Evolutionary conservation across 371 early-diverging fungal species (phyloP).

Genomic region (Zychaea mexicana): DNA sequence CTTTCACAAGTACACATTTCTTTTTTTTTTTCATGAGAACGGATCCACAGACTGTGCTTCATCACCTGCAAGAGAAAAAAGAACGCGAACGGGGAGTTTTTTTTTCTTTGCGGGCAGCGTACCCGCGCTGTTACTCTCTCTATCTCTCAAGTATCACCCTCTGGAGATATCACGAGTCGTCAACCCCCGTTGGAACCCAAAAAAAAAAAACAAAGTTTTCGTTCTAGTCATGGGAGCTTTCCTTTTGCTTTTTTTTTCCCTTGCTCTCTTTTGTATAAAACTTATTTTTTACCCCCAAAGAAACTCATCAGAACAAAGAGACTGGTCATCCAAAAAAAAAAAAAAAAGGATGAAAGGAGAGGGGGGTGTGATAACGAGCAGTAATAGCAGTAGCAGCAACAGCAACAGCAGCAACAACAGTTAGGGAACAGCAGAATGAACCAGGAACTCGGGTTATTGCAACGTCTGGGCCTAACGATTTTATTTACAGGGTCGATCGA

Average conservation of each 20-base stretch:
- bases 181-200: neutral
- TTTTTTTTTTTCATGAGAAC: slow-evolving; percentile 1
- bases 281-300: too few species aligned
- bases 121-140: too few species aligned
- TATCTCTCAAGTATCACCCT: slow-evolving; percentile 4
- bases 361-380: too few species aligned
- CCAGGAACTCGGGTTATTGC: too few species aligned
- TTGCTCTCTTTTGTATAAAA: too few species aligned
- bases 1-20: too few species aligned
- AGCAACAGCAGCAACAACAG: too few species aligned
- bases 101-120: neutral
- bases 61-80: slow-evolving; percentile 1
- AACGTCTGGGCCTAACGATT: too few species aligned
- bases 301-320: neutral
- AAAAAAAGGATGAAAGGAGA: neutral
- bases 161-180: neutral
- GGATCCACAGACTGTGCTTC: slow-evolving; percentile 5
- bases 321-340: neutral
- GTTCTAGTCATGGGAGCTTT: slow-evolving; percentile 2
- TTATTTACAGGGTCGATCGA: too few species aligned
- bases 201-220: neutral
- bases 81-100: neutral
- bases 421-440: too few species aligned
- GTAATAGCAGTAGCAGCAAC: too few species aligned
- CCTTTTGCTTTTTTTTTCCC: neutral